Percentiles rank a stretch among this genome's conserved stretches.
Conservation (phyloP, 108 stramenopile genomes). For the Aurantiochytrium sp. region DNA sequence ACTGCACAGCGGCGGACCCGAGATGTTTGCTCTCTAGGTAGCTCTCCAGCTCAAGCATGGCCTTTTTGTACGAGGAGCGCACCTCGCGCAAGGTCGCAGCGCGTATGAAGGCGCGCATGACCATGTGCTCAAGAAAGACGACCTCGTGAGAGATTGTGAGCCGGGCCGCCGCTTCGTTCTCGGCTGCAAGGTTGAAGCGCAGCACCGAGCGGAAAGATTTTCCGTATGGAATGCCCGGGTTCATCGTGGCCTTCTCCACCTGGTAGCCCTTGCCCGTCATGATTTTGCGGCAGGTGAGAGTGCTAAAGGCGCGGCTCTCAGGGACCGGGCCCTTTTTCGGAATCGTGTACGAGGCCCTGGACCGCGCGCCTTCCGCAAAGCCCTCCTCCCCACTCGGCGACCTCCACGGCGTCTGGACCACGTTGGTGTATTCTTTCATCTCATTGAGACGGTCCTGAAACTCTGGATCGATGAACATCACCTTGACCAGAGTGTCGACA, state of each 20-base stretch:
- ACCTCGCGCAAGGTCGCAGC: background rate
- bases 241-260: background rate
- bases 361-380: background rate
- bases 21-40: background rate
- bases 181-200: background rate
- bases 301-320: background rate
- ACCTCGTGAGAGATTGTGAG: background rate
- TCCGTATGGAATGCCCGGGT: background rate
- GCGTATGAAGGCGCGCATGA: background rate
- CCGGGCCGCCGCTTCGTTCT: background rate
- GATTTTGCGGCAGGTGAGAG: background rate
- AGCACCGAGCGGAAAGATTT: background rate
- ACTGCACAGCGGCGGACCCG: background rate
- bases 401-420: background rate
- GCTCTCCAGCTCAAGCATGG: background rate
- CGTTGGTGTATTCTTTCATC: background rate
- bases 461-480: background rate
- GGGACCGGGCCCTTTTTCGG: background rate
- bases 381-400: background rate
- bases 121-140: background rate
- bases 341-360: background rate
- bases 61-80: background rate
- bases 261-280: background rate
- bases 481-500: background rate
- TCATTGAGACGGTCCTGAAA: background rate